Base-by-base conservation (phyloP, 2,329 filamentous ascomycete genomes). In the Pezicula rhizophila region DNA sequence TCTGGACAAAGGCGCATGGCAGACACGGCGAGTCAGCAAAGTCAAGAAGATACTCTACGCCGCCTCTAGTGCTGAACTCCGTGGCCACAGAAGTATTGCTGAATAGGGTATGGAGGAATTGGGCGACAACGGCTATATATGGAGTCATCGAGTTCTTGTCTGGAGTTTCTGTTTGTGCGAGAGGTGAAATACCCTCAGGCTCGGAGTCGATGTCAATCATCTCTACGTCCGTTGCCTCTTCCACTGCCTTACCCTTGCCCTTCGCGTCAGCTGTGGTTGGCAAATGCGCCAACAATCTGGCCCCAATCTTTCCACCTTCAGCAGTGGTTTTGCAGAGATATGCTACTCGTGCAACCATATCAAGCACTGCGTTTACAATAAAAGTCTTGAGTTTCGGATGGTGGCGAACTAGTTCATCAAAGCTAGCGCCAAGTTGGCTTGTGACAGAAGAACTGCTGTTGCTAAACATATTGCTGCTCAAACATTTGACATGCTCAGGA, bases 361-460 rank as follows among this genome's bases (percentile, higher is more conserved):
- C 84, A 51, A 95, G 78, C 14, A 96, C 82, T n/a, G 89, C 85
- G 54, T 87, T 85, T 53, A 92, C 82, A 51, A 99, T 93, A 3
- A 84, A 78, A 8, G 79, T 78, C 57, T 91, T 88, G 40, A 99
- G 71, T 18, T 81, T 77, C 1, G 95, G 93, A 60, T 99, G 93
- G 64, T 99, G 93, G 37, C 93, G 84, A 46, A 92, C 87, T 51
- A 99, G 77, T 67, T 99, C 93, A 65, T 99, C 93, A 61, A 99
- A 96, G 37, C 84, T 87, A 23, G 79, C 80, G 10, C 93, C 93
- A 44, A 99, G 78, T 35, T 82, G 80, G 26, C 78, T 79, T 8
- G 91, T 79, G 50, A 95, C 75, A 33, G 85, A 82, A 5, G 23
- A 23, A 4, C 23, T 7, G 6, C 23, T 23, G 23, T 7, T 23